Base-by-base conservation (phyloP, 1,284 basidiomycete genomes). In the Sanghuangporus weigelae region DNA sequence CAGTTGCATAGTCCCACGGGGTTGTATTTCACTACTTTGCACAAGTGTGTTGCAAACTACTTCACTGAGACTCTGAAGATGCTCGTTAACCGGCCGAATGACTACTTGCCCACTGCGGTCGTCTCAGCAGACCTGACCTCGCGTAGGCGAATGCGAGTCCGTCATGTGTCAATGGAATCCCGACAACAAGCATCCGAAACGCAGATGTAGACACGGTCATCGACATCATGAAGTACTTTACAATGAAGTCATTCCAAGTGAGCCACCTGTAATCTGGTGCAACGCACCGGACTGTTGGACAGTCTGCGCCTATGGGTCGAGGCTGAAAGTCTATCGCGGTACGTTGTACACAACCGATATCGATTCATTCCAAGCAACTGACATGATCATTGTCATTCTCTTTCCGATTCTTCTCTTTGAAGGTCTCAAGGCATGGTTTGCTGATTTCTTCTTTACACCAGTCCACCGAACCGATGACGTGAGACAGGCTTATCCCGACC, bases 131-230 rank as follows among this genome's bases (percentile, higher is more conserved):
- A 7, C 16, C 16, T 46, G 16, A 46, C 16, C 21, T 16, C 12
- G 16, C 4, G 44, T 16, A 7, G 12, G 44, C n/a, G 44, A 46
- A 46, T 46, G 44, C 21, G 14, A 46, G 44, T 2, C 16, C n/a
- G 53, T 44, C 39, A 61, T 61, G 60, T 61, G 60, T 44, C 51
- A 26, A 40, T 61, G 60, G 60, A 61, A 61, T 61, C 60, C 50
- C 16, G 53, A 61, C 42, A 55, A 39, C 39, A 60, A 60, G 31
- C 49, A 60, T 21, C 49, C 59, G 10, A 35, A 44, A 11, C 50
- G 26, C 39, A 48, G 50, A 19, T 61, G 60, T 42, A 44, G 40
- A 14, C 60, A 61, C 19, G 51, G 60, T 21, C 42, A 61, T 49
- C 26, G 19, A 12, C n/a, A 35, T 19, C 60, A 61, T 39, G 60